Base-by-base conservation (phyloP, 1,284 basidiomycete species). In the Malassezia slooffiae region DNA sequence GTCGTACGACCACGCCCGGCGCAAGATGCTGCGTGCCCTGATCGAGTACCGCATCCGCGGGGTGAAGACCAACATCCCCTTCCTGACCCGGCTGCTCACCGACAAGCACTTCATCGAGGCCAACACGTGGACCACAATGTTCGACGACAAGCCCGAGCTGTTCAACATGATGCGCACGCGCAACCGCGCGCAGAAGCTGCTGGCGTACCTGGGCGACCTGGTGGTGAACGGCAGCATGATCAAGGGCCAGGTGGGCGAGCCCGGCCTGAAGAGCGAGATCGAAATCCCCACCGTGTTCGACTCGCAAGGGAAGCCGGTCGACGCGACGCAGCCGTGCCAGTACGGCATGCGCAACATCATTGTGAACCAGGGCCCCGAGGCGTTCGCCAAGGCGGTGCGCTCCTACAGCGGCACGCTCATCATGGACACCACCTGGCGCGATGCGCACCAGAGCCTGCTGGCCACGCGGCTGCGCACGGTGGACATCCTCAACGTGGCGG, bases 11-110 rank as follows among this genome's bases (percentile, higher is more conserved):
- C 90, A 97, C 41, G 91, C 93, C 22, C 82, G 93, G 49, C 79
- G 93, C 60, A 97, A 97, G 78, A 97, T 96, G 90, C 80, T 99
- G 42, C 85, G 93, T 67, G 89, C 93, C 23, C 79, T 99, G 16
- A 89, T 97, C 49, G 93, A 97, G 72, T 97, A 97, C 82, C 85
- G 93, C 70, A 97, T 99, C 62, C 88, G 93, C 64, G 91, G 91
- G 66, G 90, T 95, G 72, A 95, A 95, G 80, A 70, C 69, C 44
- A 97, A 97, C 74, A 97, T 97, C 58, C 93, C 93, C 22, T 99
- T 97, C 84, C 75, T 99, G 58, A 93, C 97, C 80, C 84, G 90
- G 54, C 79, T 99, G 21, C 75, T 99, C 57, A 96, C 91, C n/a
- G 88, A 97, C 72, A 88, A 91, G 60, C 80, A 90, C 55, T 97